Evolutionary conservation across 129 eudicot species (phyloP), one percentile per base, ranked within the genome.

Genomic region (Daucus carota): DNA sequence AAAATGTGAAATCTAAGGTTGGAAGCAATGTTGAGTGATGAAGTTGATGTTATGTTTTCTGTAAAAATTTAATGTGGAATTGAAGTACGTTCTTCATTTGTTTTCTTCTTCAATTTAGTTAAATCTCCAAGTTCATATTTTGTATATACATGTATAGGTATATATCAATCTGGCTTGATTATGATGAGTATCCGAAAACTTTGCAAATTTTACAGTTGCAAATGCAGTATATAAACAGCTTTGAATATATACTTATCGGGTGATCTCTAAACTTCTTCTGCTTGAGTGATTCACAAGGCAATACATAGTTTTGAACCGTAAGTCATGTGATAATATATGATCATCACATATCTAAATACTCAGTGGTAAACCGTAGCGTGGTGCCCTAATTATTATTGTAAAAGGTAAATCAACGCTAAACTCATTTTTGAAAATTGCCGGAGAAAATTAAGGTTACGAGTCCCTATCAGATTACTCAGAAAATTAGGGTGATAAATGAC

Each of bases 51-150:
- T 26, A 22, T n/a, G 57, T 72, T 43, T 38, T 72, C 43, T 72
- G 75, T 72, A 72, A 26, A 72, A 26, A 72, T 72, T 47, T 14
- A 72, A 43, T 42, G 46, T 72, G 57, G 32, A 72, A 72, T 42
- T 24, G 32, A 70, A n/a, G 54, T 71, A n/a, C 74, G 75, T 72
- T 72, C 54, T 43, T 72, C 34, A 43, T 41, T 72, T 72, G 32
- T 22, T 24, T 72, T 43, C 40, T 42, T 72, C 33, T 44, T 26
- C 22, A 34, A 72, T 43, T 42, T 28, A 3, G 65, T 57, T 57
- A 20, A 24, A 57, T 28, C 65, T 57, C 32, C 22, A 50, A 6
- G 6, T 50, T 50, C 5, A 50, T 20, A 5, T 18, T 20, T 10
- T 26, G 16, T 18, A 50, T 50, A 18, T 18, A 40, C 3, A 38